Evolutionary conservation across 1,139 yeast species (phyloP), one percentile per base, ranked within the genome.

Genomic region (Pichia sp.): DNA sequence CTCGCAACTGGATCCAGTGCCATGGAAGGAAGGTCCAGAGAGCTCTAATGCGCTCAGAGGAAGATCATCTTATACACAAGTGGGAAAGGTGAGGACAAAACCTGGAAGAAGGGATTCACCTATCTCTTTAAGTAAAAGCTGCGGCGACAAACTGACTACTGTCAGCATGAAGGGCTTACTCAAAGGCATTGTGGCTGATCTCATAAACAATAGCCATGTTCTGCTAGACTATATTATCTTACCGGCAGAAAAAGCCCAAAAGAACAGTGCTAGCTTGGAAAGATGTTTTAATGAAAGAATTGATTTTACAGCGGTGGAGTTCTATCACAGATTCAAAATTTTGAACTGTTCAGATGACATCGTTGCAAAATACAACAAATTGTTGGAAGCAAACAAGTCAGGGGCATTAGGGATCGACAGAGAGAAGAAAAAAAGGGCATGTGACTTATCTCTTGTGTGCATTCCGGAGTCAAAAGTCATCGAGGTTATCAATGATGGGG

Each of bases 41-140:
- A 38, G 16, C 16, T 38, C 41, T 38, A 4, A 26, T 26, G n/a
- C 38, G 8, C 75, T 0, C 52, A 81, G 2, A 69, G 97, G 59
- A 97, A 98, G 0, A 70, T 97, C 47, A 46, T 76, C 82, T 64
- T 87, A 81, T 61, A 73, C 72, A 29, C 65, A 70, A 34, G 68
- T 76, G 1, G 96, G 96, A 0, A 69, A 74, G 4, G 90, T 90
- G 0, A 74, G 99, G 59, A 92, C 97, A 0, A 92, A 92, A 65
- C 99, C 98, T 0, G 99, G 98, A 1, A 70, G 97, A 53, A 68
- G 76, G 16, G 97, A 92, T 66, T 85, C 97, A 2, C 75, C 79
- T 1, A 59, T 82, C 2, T 80, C 95, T 0, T 69, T 78, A 45
- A 87, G 95, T 45, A 92, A 90, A 66, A 88, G 96, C 0, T 92